These are phyloP conservation scores for Isochrysis galbana DNA, from an alignment of 78 protist genomes.

Conservation along the genomic window DNA sequence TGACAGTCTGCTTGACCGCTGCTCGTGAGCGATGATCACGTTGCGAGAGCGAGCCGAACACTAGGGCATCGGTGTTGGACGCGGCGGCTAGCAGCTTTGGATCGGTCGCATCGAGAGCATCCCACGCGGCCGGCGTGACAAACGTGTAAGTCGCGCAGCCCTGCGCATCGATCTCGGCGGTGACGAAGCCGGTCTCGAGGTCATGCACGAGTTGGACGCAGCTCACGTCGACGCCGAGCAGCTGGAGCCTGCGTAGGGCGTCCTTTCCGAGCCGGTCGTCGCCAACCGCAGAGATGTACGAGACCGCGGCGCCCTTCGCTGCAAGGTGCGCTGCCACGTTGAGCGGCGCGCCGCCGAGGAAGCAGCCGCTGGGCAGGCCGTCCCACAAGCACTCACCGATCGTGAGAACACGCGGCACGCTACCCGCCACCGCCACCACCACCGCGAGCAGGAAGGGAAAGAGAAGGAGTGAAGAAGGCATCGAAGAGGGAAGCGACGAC, in stretches of 20 bases:
- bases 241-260: neutral
- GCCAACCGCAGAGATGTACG: neutral
- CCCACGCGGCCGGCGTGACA: slow-evolving; percentile 5
- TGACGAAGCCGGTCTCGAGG: neutral
- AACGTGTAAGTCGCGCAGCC: neutral
- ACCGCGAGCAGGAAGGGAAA: too few species aligned
- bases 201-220: neutral
- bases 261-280: neutral
- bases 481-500: too few species aligned
- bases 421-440: too few species aligned
- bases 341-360: neutral
- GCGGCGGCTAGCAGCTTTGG: too few species aligned
- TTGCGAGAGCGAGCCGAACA: neutral
- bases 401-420: too few species aligned
- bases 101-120: neutral
- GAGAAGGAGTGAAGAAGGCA: too few species aligned
- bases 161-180: neutral
- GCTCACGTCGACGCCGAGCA: neutral
- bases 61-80: neutral
- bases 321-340: neutral
- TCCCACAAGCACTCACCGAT: neutral
- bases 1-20: neutral
- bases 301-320: neutral
- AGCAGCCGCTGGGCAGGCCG: neutral
- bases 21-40: neutral